phyloP scores from a whole-genome alignment of 768 basidiomycete species.

The Leccinum imitatum region DNA sequence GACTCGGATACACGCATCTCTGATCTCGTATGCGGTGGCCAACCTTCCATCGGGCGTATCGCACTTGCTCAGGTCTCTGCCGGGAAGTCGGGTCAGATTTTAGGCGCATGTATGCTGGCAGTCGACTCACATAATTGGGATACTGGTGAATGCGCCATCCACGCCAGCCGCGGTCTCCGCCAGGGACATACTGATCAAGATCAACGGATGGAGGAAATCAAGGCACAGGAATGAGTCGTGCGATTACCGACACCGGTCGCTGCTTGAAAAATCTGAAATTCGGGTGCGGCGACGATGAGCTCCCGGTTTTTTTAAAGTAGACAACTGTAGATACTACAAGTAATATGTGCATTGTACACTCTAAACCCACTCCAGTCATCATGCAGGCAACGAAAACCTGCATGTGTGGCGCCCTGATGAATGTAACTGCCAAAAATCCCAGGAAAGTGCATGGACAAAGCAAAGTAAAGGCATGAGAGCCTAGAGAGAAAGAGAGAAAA shows the following conservation, averaged over 20 bases:
- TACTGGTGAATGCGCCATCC: constrained; percentile 22
- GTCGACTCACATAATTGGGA: constrained; percentile 28
- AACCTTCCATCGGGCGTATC: constrained; percentile 33
- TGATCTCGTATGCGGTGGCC: constrained; percentile 54
- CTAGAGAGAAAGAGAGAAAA: neutral
- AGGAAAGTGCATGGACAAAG: constrained; percentile 3
- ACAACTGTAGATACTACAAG: neutral
- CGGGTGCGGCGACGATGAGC: neutral
- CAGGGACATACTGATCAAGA: constrained; percentile 21
- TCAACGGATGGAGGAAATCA: neutral
- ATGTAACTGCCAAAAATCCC: neutral
- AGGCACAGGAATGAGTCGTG: neutral
- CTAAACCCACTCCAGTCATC: neutral
- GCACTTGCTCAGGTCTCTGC: constrained; percentile 23
- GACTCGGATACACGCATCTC: constrained; percentile 75
- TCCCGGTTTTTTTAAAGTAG: neutral
- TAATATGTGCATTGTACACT: neutral
- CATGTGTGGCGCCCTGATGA: constrained; percentile 5
- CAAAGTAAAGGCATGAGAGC: neutral
- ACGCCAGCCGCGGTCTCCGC: constrained; percentile 16
- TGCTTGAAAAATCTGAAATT: neutral
- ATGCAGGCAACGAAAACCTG: neutral
- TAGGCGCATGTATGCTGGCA: neutral
- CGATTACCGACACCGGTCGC: neutral
- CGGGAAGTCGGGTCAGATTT: neutral